phyloP scores from a whole-genome alignment of 169 alveolate genomes.

The Plasmodium falciparum region DNA sequence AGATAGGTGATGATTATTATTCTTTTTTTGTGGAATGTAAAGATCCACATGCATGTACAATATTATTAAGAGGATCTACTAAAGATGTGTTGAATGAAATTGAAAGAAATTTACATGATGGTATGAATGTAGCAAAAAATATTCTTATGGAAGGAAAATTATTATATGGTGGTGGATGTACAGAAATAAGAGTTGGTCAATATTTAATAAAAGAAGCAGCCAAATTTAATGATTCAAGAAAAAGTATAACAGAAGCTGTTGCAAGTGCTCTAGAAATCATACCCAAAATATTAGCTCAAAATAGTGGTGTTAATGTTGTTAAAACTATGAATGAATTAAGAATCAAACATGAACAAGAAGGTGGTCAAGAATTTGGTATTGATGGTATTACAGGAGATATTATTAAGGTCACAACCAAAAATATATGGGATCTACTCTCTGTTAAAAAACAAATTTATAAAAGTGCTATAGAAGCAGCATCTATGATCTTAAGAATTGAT shows the following conservation, averaged over 20 bases:
- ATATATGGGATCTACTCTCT: constrained; percentile 95
- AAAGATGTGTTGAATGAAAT: constrained; percentile 99
- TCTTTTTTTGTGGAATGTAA: constrained; percentile 90
- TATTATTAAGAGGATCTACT: constrained; percentile 98
- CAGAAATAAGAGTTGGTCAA: constrained; percentile 98
- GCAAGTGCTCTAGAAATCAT: constrained; percentile 98
- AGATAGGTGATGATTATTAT: constrained; percentile 93
- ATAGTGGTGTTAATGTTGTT: constrained; percentile 98
- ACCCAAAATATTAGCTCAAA: constrained; percentile 98
- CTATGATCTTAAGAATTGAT: constrained; percentile 97
- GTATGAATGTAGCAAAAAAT: constrained; percentile 98
- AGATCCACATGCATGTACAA: constrained; percentile 98
- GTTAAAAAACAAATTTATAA: constrained; percentile 96
- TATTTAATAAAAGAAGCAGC: constrained; percentile 90
- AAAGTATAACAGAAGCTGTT: constrained; percentile 96
- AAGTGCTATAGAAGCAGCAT: constrained; percentile 96
- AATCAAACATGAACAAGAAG: constrained; percentile 88
- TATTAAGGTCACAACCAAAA: constrained; percentile 90
- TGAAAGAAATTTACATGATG: constrained; percentile 98
- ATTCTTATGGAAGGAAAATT: constrained; percentile 96
- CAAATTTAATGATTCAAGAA: constrained; percentile 42
- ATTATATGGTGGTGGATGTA: constrained; percentile 99
- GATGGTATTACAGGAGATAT: constrained; percentile 96
- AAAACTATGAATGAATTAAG: constrained; percentile 93
- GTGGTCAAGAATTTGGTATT: constrained; percentile 88